Conservation (phyloP, 2,329 filamentous ascomycete species). For the Exophiala spinifera region DNA sequence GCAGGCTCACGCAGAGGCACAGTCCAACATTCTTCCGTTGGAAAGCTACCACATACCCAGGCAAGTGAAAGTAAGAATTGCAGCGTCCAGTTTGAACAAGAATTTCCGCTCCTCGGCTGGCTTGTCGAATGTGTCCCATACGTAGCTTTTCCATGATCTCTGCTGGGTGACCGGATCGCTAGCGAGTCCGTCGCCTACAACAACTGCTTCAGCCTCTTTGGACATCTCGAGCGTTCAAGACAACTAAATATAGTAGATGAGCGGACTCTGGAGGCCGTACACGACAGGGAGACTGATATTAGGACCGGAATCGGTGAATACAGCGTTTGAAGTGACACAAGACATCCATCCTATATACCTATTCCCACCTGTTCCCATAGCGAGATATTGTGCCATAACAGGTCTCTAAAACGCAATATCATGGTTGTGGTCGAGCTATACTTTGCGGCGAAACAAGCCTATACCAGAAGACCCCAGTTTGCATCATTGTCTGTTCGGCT, state of each 20-base stretch:
- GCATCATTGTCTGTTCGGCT: not conserved
- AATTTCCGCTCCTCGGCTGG: conserved; percentile 50
- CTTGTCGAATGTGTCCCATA: conserved; percentile 55
- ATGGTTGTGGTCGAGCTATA: not conserved
- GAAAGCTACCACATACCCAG: conserved; percentile 34
- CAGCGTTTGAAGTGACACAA: not conserved
- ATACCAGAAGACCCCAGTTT: not conserved
- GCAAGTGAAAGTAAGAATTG: conserved; percentile 56
- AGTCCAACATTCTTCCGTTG: not conserved
- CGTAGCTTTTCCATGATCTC: conserved; percentile 47
- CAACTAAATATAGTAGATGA: not conserved
- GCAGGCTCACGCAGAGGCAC: not conserved
- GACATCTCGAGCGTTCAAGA: not conserved
- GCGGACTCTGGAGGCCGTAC: not conserved
- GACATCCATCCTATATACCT: not conserved
- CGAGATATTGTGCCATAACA: not conserved
- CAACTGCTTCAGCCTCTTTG: not conserved
- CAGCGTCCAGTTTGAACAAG: conserved; percentile 55
- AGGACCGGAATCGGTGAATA: not conserved
- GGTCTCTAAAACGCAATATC: not conserved
- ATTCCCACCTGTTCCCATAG: not conserved
- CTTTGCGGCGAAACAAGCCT: not conserved
- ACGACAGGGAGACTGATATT: not conserved
- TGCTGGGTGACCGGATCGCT: conserved; percentile 12
- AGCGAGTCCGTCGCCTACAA: not conserved